These are phyloP conservation scores for Pseudogymnoascus sp. DNA, from an alignment of 2,329 filamentous ascomycete genomes.

Conservation along the genomic window DNA sequence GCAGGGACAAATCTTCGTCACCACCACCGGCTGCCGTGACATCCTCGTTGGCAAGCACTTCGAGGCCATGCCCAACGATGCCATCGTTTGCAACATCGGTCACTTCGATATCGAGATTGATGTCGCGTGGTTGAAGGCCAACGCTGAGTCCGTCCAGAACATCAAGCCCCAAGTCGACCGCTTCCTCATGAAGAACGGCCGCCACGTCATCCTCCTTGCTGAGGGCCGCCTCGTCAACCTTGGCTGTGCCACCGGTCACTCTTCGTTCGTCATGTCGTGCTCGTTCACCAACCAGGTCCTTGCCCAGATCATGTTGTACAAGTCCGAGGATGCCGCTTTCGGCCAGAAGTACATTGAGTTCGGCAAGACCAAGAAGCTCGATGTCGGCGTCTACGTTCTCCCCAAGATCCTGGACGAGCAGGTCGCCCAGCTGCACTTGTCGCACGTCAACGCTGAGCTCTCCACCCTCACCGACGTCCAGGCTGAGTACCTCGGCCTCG, in stretches of 20 bases:
- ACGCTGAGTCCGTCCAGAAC: slow-evolving; percentile 87
- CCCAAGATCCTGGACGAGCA: slow-evolving; percentile 99
- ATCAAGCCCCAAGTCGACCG: slow-evolving; percentile 99
- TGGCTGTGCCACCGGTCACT: slow-evolving; percentile 97
- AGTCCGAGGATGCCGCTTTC: slow-evolving; percentile 80
- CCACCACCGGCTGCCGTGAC: slow-evolving; percentile 97
- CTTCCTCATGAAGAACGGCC: slow-evolving; percentile 86
- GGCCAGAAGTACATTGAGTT: slow-evolving; percentile 95
- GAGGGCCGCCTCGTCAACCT: slow-evolving; percentile 99
- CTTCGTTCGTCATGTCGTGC: slow-evolving; percentile 99
- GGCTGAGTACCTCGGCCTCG: slow-evolving; percentile 89
- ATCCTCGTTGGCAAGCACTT: slow-evolving; percentile 91
- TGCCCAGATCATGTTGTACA: slow-evolving; percentile 97
- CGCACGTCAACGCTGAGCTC: slow-evolving; percentile 91
- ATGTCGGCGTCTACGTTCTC: slow-evolving; percentile 87
- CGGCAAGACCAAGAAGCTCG: slow-evolving; percentile 83
- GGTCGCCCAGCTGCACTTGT: slow-evolving; percentile 88
- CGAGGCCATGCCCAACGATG: slow-evolving; percentile 91
- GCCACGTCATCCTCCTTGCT: slow-evolving; percentile 96
- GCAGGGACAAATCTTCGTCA: slow-evolving; percentile 95
- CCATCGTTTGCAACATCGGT: slow-evolving; percentile 99
- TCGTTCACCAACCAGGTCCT: slow-evolving; percentile 99
- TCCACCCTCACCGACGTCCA: slow-evolving; percentile 77
- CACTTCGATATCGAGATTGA: slow-evolving; percentile 99
- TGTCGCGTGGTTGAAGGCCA: slow-evolving; percentile 98